Percentiles rank a stretch among this genome's conserved stretches.
Conservation (phyloP, 1,284 basidiomycete genomes). For the Austropuccinia psidii region DNA sequence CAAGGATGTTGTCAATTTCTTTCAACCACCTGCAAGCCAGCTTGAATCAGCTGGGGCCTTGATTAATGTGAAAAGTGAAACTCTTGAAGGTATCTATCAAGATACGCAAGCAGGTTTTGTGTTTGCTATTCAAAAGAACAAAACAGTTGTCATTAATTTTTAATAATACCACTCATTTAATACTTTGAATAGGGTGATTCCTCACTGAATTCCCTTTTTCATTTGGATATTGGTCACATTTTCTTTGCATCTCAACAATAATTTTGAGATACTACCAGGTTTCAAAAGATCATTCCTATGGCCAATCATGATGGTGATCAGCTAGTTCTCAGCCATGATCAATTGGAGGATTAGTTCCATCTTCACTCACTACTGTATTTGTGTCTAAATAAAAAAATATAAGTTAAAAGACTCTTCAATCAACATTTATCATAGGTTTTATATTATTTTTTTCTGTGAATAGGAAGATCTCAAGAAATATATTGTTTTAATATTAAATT, state of each 20-base stretch:
- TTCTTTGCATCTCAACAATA: too few species aligned
- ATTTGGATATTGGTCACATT: too few species aligned
- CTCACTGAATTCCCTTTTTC: constrained; percentile 62
- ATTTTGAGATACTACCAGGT: constrained; percentile 66
- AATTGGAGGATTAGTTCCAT: too few species aligned
- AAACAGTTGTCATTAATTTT: constrained; percentile 89
- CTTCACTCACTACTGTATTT: too few species aligned
- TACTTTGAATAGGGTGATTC: not conserved
- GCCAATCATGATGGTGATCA: constrained; percentile 83
- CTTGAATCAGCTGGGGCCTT: constrained; percentile 74
- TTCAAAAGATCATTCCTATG: constrained; percentile 90
- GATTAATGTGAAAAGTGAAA: constrained; percentile 78
- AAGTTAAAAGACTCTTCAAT: too few species aligned
- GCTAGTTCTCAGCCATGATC: constrained; percentile 86
- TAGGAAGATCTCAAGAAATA: too few species aligned
- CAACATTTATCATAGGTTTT: too few species aligned
- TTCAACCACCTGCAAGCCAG: constrained; percentile 90
- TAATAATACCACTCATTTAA: not conserved
- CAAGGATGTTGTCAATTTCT: constrained; percentile 84
- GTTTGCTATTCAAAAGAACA: constrained; percentile 83
- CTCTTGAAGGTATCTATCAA: constrained; percentile 85
- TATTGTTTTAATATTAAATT: too few species aligned
- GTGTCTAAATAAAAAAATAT: too few species aligned
- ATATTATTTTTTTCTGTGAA: too few species aligned
- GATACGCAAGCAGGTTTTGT: constrained; percentile 93